These are phyloP conservation scores for Fraxinus pennsylvanica DNA, from an alignment of 257 asterid species.

Conservation along the genomic window DNA sequence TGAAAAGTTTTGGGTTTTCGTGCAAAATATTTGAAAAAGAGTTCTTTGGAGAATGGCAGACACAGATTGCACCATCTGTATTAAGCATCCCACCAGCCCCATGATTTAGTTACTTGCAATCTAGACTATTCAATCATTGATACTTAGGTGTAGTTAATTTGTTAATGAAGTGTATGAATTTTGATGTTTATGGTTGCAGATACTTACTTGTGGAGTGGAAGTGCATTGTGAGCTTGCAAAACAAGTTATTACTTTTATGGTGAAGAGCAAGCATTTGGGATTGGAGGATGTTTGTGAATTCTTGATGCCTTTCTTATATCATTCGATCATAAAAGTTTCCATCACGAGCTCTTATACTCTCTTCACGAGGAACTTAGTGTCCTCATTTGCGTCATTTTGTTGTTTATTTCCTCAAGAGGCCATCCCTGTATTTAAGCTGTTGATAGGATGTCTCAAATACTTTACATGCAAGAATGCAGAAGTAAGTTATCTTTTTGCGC, in stretches of 20 bases:
- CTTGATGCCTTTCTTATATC: conserved; percentile 75
- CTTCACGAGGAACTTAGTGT: conserved; percentile 55
- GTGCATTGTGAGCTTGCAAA: conserved; percentile 73
- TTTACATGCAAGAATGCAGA: conserved; percentile 63
- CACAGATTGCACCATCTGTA: neutral
- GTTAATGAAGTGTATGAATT: neutral
- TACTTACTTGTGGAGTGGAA: conserved; percentile 65
- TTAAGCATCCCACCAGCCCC: neutral
- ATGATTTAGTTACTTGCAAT: neutral
- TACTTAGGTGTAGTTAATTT: neutral
- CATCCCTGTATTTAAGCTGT: conserved; percentile 62
- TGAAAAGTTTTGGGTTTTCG: too few relatives aligned
- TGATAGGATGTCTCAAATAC: conserved; percentile 57
- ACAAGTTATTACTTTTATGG: conserved; percentile 64
- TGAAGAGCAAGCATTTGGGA: conserved; percentile 66
- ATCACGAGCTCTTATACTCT: conserved; percentile 39
- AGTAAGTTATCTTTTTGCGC: conserved; percentile 51
- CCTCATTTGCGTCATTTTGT: conserved; percentile 67
- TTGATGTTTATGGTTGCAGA: conserved; percentile 38
- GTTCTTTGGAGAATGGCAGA: too few relatives aligned
- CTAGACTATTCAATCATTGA: neutral
- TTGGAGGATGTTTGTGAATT: conserved; percentile 74
- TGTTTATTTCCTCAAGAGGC: conserved; percentile 76
- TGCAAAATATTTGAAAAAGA: too few relatives aligned
- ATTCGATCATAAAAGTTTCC: conserved; percentile 56